phyloP scores from a whole-genome alignment of 192 early-diverging fungal species.

The Coemansia sp. region DNA sequence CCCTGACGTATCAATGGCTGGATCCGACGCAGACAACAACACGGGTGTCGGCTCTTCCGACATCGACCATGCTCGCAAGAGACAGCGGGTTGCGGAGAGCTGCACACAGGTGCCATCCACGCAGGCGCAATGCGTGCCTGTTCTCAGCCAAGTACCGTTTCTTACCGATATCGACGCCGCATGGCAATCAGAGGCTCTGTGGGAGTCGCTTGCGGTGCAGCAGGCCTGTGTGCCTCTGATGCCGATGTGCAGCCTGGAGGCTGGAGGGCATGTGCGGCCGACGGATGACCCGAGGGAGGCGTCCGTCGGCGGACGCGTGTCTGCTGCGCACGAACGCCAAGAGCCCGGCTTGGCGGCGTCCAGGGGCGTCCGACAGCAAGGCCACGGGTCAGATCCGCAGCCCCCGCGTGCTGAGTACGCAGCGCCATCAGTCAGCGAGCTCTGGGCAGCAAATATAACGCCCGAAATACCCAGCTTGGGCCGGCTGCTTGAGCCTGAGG shows the following conservation, averaged over 20 bases:
- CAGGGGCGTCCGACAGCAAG: neutral
- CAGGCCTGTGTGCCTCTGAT: neutral
- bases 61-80: too few species aligned
- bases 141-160: neutral
- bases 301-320: neutral
- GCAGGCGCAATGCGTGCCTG: too few species aligned
- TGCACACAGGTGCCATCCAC: too few species aligned
- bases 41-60: too few species aligned
- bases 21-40: too few species aligned
- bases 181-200: neutral
- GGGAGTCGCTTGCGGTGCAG: constrained; percentile 1
- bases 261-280: neutral
- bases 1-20: too few species aligned
- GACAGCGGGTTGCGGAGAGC: too few species aligned
- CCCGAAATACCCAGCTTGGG: neutral
- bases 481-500: neutral
- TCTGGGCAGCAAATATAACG: too few species aligned
- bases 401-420: neutral
- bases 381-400: neutral
- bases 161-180: neutral
- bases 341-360: neutral
- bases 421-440: neutral
- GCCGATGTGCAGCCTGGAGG: neutral
- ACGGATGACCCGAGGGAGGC: neutral
- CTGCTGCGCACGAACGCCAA: neutral